A percentile compares a stretch with the other conserved stretches of the same genome.
Conservation (phyloP, 495 filamentous ascomycete genomes). For the Evernia prunastri region DNA sequence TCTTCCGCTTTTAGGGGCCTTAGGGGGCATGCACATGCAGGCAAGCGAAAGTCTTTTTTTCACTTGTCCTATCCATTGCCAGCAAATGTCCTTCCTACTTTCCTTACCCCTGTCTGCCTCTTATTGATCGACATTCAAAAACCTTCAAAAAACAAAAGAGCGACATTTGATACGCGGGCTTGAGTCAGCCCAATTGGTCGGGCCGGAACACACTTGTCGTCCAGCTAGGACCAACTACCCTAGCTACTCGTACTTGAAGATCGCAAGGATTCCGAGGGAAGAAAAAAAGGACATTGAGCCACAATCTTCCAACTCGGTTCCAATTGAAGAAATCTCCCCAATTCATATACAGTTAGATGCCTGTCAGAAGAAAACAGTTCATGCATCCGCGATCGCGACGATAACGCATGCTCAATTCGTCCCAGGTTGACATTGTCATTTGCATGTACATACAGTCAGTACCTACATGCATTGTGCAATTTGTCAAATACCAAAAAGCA, state of each 20-base stretch:
- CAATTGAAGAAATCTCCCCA: not conserved
- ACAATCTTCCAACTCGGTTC: not conserved
- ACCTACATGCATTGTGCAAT: not conserved
- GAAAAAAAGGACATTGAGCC: too few species aligned
- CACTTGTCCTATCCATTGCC: not conserved
- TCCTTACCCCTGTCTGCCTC: slow-evolving; percentile 1
- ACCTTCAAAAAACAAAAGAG: too few species aligned
- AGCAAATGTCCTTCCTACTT: slow-evolving; percentile 1
- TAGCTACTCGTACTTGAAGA: slow-evolving; percentile 6
- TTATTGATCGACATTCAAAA: slow-evolving; percentile 17
- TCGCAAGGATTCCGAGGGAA: not conserved
- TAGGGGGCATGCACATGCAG: slow-evolving; percentile 19
- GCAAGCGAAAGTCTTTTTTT: slow-evolving; percentile 16
- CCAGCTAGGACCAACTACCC: slow-evolving; percentile 8
- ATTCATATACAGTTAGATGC: not conserved
- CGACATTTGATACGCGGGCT: slow-evolving; percentile 19
- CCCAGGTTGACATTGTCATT: slow-evolving; percentile 5
- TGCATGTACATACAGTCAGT: not conserved
- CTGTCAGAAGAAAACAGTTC: not conserved
- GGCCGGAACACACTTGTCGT: slow-evolving; percentile 15
- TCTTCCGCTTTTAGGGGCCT: slow-evolving; percentile 21
- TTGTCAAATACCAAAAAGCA: not conserved
- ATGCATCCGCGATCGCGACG: slow-evolving; percentile 7
- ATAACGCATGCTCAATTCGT: slow-evolving; percentile 4
- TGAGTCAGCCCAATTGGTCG: slow-evolving; percentile 21